Conservation (phyloP, 2,329 filamentous ascomycete genomes). For the Colletotrichum sp. region DNA sequence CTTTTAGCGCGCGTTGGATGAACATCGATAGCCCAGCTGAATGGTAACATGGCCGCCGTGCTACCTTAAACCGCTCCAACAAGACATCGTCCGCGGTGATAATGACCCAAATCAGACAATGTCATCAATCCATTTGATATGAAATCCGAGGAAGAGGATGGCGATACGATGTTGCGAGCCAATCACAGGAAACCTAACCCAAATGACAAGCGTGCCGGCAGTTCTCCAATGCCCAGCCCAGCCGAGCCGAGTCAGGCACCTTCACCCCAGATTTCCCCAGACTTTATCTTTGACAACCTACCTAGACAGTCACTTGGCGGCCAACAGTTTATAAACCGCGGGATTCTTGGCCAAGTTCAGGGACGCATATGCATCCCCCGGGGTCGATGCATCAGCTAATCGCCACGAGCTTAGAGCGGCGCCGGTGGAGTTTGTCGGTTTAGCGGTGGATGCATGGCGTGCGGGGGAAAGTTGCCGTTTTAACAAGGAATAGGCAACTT, state of each 20-base stretch:
- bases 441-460: neutral
- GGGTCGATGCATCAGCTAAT: neutral
- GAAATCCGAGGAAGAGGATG: neutral
- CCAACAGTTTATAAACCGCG: neutral
- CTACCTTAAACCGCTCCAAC: neutral
- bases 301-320: neutral
- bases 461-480: constrained; percentile 2
- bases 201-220: neutral
- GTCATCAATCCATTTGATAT: neutral
- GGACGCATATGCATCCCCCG: neutral
- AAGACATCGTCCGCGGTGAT: neutral
- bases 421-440: constrained; percentile 5
- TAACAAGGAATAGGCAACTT: neutral
- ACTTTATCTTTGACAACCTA: neutral
- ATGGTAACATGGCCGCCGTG: neutral
- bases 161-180: neutral
- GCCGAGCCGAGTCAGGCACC: neutral
- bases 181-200: neutral
- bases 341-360: neutral
- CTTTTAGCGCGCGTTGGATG: neutral
- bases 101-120: neutral
- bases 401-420: neutral
- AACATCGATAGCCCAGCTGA: neutral
- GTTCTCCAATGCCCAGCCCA: neutral
- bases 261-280: neutral